Percentiles rank a stretch among this genome's conserved stretches.
These are phyloP conservation scores for Cryptococcus sp. DNA, from an alignment of 1,284 basidiomycete genomes.

Conservation along the genomic window DNA sequence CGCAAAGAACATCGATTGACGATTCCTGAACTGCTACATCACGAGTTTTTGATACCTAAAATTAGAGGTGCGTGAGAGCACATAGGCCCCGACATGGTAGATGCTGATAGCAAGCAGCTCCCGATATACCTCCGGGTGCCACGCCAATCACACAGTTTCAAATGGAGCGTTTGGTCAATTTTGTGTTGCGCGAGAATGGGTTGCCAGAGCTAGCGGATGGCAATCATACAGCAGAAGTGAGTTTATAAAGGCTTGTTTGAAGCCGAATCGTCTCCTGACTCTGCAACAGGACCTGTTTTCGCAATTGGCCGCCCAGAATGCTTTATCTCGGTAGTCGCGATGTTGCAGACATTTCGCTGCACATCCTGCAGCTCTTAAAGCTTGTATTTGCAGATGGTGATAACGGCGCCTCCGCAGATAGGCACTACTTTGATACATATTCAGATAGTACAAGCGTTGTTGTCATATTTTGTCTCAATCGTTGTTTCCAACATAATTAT, in stretches of 20 bases:
- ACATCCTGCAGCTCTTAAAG: background rate
- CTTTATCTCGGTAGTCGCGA: conserved; percentile 42
- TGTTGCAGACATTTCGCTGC: background rate
- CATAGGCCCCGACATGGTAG: background rate
- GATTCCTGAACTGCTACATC: conserved; percentile 56
- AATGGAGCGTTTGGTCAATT: conserved; percentile 47
- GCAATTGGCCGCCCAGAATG: conserved; percentile 39
- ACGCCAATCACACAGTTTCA: conserved; percentile 46
- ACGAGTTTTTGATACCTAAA: conserved; percentile 52
- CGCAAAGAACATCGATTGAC: conserved; percentile 56
- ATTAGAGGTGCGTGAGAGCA: conserved; percentile 14
- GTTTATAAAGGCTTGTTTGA: conserved; percentile 4
- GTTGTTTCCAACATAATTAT: too few species aligned
- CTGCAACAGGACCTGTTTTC: conserved; percentile 36
- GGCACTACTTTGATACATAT: background rate
- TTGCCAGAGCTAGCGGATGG: conserved; percentile 20
- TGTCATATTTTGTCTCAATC: background rate
- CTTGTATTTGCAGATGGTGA: background rate
- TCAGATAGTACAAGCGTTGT: conserved; percentile 1
- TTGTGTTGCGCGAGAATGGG: conserved; percentile 32
- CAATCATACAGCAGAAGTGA: conserved; percentile 35
- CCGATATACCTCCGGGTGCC: conserved; percentile 33
- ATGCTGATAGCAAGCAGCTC: conserved; percentile 8
- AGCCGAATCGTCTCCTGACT: background rate
- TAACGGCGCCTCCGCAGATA: background rate